Evolutionary conservation across 148 eudicot genomes (phyloP), one percentile per base, ranked within the genome.

Genomic region (Fagopyrum esculentum): DNA sequence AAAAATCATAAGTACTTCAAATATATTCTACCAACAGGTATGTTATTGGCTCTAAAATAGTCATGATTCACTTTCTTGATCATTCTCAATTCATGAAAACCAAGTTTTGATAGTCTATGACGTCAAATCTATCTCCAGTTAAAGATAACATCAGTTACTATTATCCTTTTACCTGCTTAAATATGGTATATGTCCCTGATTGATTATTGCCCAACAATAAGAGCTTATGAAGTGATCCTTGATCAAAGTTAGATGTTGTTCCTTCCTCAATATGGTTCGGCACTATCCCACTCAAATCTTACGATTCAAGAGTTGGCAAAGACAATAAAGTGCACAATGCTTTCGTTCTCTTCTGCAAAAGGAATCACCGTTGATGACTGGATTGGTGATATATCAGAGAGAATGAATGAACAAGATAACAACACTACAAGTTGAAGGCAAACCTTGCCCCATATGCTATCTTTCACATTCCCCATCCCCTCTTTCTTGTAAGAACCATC

Each of bases 101-200:
- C 43, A 26, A 57, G 0, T 61, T 61, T 61, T 26, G 13, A 26
- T 10, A 61, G 43, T 56, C n/a, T 9, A 13, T 0, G 6, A 13
- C 68, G 4, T 61, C 26, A 9, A 26, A 26, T 61, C 15, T 10
- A 61, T 61, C 15, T 61, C 68, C 68, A 61, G 29, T 61, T 10
- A 26, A 26, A 8, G 46, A 66, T 15, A 66, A 64, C 46, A 12
- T 64, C 6, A 64, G 40, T 35, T 40, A 12, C 46, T 13, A 35
- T 40, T 35, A 13, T 66, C 19, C 3, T 35, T 61, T 4, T 81
- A 95, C 99, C 98, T 95, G 99, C 80, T 95, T 95, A 84, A 89
- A 95, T 75, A 95, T 82, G 63, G 99, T 95, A 82, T 92, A 89
- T 66, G 99, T 90, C 72, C 99, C 99, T 69, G 98, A 90, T 74